Evolutionary conservation across 202 grass and related monocot species (phyloP).

Genomic region (Zizania palustris): DNA sequence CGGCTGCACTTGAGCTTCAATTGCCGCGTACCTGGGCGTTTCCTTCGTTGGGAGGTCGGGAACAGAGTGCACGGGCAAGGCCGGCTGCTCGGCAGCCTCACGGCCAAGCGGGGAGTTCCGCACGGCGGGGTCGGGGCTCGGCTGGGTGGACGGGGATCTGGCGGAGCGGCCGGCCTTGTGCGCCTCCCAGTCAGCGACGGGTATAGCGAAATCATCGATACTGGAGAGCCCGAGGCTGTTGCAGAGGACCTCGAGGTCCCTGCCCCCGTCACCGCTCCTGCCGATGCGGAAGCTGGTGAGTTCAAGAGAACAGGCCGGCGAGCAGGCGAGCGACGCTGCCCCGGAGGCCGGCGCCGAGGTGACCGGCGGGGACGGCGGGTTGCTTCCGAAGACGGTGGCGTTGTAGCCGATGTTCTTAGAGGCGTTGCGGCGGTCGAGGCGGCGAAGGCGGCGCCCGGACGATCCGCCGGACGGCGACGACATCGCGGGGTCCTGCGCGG

Average conservation of each 20-base stretch:
- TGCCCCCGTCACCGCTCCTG: constrained; percentile 58
- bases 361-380: constrained; percentile 12
- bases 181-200: constrained; percentile 62
- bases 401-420: constrained; percentile 62
- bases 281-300: constrained; percentile 77
- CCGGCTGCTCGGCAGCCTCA: constrained; percentile 18
- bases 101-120: constrained; percentile 34
- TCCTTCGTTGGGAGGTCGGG: constrained; percentile 5
- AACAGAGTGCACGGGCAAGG: background rate
- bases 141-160: constrained; percentile 14
- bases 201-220: constrained; percentile 66
- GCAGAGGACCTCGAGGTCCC: constrained; percentile 64
- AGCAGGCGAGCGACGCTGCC: constrained; percentile 29
- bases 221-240: constrained; percentile 62
- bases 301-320: constrained; percentile 39
- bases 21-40: background rate
- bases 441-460: constrained; percentile 30
- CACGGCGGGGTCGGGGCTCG: background rate
- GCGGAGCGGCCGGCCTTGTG: constrained; percentile 58
- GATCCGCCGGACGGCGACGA: constrained; percentile 29
- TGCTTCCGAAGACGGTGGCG: constrained; percentile 22
- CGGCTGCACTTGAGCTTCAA: constrained; percentile 7
- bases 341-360: constrained; percentile 10
- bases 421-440: constrained; percentile 72
- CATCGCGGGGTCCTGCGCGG: constrained; percentile 37